These are phyloP conservation scores for Pleurotus tuoliensis DNA, from an alignment of 768 basidiomycete genomes.

Conservation along the genomic window DNA sequence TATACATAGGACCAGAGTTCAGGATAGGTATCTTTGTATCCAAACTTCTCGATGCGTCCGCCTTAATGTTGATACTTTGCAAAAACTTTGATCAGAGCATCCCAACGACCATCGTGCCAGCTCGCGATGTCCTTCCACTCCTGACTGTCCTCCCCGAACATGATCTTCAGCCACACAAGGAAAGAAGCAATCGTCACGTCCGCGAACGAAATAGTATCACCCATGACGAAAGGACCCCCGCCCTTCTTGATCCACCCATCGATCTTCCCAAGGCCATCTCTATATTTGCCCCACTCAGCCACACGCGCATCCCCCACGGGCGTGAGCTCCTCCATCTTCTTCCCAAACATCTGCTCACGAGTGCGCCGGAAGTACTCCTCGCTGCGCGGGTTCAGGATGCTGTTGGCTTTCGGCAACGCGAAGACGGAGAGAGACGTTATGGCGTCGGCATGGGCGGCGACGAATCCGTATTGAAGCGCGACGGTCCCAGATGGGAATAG, in stretches of 20 bases:
- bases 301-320: neutral
- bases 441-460: neutral
- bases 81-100: neutral
- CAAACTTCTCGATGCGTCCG: too few species aligned
- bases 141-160: conserved; percentile 4
- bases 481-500: conserved; percentile 2
- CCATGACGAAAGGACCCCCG: conserved; percentile 4
- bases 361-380: conserved; percentile 5
- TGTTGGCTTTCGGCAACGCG: neutral
- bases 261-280: neutral
- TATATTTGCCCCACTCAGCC: conserved; percentile 1
- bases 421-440: neutral
- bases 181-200: neutral
- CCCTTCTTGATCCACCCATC: conserved; percentile 7
- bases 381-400: neutral
- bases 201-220: conserved; percentile 3
- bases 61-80: neutral
- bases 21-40: too few species aligned
- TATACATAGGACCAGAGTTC: too few species aligned
- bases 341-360: neutral
- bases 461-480: conserved; percentile 1
- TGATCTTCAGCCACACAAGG: conserved; percentile 1
- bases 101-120: conserved; percentile 7
- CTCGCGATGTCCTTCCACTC: conserved; percentile 6
- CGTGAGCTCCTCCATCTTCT: neutral